Evolutionary conservation across 306 rosid species (phyloP).

Genomic region (Macrotyloma uniflorum): DNA sequence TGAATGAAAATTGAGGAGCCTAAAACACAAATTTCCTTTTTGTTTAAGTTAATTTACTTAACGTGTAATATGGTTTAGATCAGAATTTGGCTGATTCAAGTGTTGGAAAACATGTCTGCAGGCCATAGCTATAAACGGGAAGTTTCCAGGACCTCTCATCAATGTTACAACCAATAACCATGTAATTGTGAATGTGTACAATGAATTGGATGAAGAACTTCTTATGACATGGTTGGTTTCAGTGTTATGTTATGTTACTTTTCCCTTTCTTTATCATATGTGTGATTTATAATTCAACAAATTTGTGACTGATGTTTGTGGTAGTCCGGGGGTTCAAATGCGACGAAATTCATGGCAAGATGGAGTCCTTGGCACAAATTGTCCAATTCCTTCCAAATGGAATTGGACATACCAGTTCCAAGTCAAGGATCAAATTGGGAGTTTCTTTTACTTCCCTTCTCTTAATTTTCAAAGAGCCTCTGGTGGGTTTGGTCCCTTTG

Average conservation of each 20-base stretch:
- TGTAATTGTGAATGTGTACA: slow-evolving; percentile 64
- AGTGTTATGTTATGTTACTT: slow-evolving; percentile 7
- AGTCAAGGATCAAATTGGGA: slow-evolving; percentile 97
- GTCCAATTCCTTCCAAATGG: slow-evolving; percentile 87
- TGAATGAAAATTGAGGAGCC: background rate
- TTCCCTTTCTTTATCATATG: background rate
- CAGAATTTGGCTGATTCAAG: slow-evolving; percentile 15
- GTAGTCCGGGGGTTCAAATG: slow-evolving; percentile 89
- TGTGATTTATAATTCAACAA: slow-evolving; percentile 10
- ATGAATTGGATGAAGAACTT: slow-evolving; percentile 74
- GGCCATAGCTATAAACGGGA: slow-evolving; percentile 76
- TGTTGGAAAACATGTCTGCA: slow-evolving; percentile 43
- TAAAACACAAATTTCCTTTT: background rate
- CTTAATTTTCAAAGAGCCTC: slow-evolving; percentile 78
- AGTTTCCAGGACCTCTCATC: slow-evolving; percentile 79
- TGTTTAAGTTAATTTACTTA: background rate
- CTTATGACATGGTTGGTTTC: slow-evolving; percentile 76
- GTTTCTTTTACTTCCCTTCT: slow-evolving; percentile 90
- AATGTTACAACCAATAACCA: slow-evolving; percentile 81
- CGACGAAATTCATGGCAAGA: slow-evolving; percentile 86
- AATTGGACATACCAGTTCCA: slow-evolving; percentile 95
- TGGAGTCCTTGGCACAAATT: slow-evolving; percentile 86
- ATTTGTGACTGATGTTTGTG: slow-evolving; percentile 24
- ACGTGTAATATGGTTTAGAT: background rate
- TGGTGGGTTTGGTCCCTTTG: slow-evolving; percentile 87